Conservation (phyloP, 1,284 basidiomycete species). For the Mycosarcoma maydis region DNA sequence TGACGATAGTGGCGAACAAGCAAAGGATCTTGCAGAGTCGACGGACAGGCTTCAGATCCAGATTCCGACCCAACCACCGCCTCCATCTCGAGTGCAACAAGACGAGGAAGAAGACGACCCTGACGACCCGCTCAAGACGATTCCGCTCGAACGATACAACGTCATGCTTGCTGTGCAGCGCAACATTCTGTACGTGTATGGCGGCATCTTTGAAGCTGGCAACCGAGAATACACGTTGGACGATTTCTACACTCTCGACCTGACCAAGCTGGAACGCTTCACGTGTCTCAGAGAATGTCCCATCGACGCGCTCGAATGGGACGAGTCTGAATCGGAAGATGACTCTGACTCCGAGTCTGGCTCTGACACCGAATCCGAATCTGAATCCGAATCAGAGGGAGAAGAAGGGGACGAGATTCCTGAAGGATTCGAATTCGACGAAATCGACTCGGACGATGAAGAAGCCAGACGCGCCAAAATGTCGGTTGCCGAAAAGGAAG, state of each 20-base stretch:
- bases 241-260: constrained; percentile 66
- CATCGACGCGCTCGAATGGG: constrained; percentile 65
- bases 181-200: constrained; percentile 73
- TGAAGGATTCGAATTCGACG: constrained; percentile 52
- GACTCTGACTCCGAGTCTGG: constrained; percentile 31
- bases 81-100: constrained; percentile 47
- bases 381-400: constrained; percentile 35
- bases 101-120: constrained; percentile 69
- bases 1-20: constrained; percentile 37
- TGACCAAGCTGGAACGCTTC: constrained; percentile 63
- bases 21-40: constrained; percentile 25
- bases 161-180: constrained; percentile 86
- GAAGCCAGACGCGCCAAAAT: constrained; percentile 28
- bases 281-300: constrained; percentile 62
- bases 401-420: constrained; percentile 54
- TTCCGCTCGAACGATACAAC: constrained; percentile 85
- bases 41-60: constrained; percentile 25
- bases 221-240: constrained; percentile 66
- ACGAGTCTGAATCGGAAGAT: constrained; percentile 59
- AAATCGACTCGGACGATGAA: constrained; percentile 36
- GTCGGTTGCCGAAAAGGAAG: constrained; percentile 67
- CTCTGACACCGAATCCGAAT: constrained; percentile 38
- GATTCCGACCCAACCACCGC: constrained; percentile 18
- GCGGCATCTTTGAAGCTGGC: constrained; percentile 63
- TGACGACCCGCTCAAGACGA: constrained; percentile 77